These are phyloP conservation scores for Tulasnella sp. DNA, from an alignment of 768 basidiomycete genomes.

Conservation along the genomic window DNA sequence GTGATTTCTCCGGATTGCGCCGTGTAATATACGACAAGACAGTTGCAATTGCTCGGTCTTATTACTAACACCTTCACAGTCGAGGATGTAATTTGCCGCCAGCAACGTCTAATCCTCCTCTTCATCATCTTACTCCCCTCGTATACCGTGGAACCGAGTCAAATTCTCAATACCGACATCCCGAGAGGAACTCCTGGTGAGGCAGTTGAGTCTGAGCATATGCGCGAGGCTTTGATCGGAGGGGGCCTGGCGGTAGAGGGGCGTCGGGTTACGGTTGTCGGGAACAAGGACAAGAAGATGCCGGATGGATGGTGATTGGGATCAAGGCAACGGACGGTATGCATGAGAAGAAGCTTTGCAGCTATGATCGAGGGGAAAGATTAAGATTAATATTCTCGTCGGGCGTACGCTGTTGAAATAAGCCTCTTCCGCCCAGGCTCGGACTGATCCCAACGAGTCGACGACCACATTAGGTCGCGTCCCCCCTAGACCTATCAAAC, in stretches of 20 bases:
- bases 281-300: background rate
- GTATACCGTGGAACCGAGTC: background rate
- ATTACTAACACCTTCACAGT: no score
- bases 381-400: background rate
- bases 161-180: background rate
- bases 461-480: background rate
- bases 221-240: background rate
- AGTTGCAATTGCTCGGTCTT: no score
- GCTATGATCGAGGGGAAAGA: background rate
- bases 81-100: no score
- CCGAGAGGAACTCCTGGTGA: background rate
- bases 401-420: background rate
- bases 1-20: no score
- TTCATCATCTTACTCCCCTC: background rate
- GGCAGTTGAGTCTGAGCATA: background rate
- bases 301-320: constrained; percentile 3
- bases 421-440: background rate
- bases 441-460: background rate
- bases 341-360: background rate
- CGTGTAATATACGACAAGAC: no score
- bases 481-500: no score
- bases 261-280: background rate
- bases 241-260: background rate
- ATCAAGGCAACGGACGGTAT: background rate
- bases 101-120: background rate